Evolutionary conservation across 2,329 filamentous ascomycete genomes (phyloP).

Genomic region (Colletotrichum navitas): DNA sequence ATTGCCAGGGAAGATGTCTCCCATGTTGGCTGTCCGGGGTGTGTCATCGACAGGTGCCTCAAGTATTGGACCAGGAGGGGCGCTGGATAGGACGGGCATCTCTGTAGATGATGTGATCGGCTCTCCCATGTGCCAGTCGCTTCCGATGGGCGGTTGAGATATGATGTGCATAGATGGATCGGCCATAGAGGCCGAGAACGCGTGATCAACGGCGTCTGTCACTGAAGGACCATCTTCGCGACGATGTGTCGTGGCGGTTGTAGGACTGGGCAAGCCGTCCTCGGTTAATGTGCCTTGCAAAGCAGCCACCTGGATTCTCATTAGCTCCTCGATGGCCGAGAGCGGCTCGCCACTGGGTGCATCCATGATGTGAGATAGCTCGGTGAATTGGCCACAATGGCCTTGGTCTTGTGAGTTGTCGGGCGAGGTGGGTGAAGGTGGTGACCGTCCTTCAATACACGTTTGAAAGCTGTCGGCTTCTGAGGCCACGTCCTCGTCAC

Average conservation of each 20-base stretch:
- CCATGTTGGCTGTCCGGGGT: slow-evolving; percentile 36
- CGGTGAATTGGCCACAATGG: background rate
- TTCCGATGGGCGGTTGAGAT: slow-evolving; percentile 29
- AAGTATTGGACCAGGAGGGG: slow-evolving; percentile 6
- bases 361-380: slow-evolving; percentile 19
- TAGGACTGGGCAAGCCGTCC: slow-evolving; percentile 14
- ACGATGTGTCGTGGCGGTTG: slow-evolving; percentile 2
- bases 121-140: slow-evolving; percentile 20
- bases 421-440: slow-evolving; percentile 1
- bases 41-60: slow-evolving; percentile 5
- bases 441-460: slow-evolving; percentile 23
- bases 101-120: slow-evolving; percentile 30
- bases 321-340: slow-evolving; percentile 36
- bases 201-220: background rate
- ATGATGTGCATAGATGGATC: slow-evolving; percentile 34
- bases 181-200: slow-evolving; percentile 16
- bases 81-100: slow-evolving; percentile 23
- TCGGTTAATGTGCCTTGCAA: slow-evolving; percentile 14
- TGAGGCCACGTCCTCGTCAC: slow-evolving; percentile 10
- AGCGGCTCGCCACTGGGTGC: slow-evolving; percentile 29
- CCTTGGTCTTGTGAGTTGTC: background rate
- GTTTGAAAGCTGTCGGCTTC: slow-evolving; percentile 23
- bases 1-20: slow-evolving; percentile 40
- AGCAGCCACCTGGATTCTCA: slow-evolving; percentile 35
- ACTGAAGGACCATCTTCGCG: background rate